Evolutionary conservation across 352 stramenopile species (phyloP), one percentile per base, ranked within the genome.

Genomic region (Globisporangium sylvaticum): DNA sequence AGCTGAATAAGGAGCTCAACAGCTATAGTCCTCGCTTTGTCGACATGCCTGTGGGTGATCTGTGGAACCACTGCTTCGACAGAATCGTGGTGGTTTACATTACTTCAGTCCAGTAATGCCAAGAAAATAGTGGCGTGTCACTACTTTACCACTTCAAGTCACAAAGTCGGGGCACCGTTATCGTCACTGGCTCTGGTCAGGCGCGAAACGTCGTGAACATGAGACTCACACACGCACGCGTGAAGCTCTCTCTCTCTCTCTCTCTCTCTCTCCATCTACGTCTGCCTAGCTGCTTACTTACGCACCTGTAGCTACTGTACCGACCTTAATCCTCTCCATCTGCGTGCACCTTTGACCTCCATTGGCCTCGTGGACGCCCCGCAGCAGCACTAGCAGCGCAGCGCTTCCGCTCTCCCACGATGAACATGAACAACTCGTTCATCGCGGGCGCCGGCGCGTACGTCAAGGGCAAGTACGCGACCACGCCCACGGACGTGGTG

Each of bases 391-490:
- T n/a, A 20, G 37, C 37, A 42, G 7, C 31, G 31, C 12, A 42
- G 34, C 12, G 14, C 39, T 46, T n/a, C 15, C 15, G 42, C 42
- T 48, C 18, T 48, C 42, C 15, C 5, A 42, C 27, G 15, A 66
- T 78, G 65, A 84, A 81, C 67, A 81, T 91, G 67, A 84, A 91
- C 65, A 89, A 92, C 71, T 94, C 86, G 59, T 94, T 87, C 69
- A 79, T 89, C 32, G 81, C 84, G 25, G 83, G 77, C 39, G 82
- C 81, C 6, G 80, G 77, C 15, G 86, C 84, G 52, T 94, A 92
- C 61, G 84, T 92, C 69, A 92, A 94, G 58, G 86, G 86, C 27
- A 87, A 87, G 68, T 92, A 90, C 58, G 84, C 86, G 46, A 92
- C 92, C 73, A 94, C 84, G 6, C 78, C 79, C 9, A 91, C 84